A percentile compares a stretch with the other conserved stretches of the same genome.
These are phyloP conservation scores for Heliamphora exappendiculata DNA, from an alignment of 148 eudicot species.

Conservation along the genomic window DNA sequence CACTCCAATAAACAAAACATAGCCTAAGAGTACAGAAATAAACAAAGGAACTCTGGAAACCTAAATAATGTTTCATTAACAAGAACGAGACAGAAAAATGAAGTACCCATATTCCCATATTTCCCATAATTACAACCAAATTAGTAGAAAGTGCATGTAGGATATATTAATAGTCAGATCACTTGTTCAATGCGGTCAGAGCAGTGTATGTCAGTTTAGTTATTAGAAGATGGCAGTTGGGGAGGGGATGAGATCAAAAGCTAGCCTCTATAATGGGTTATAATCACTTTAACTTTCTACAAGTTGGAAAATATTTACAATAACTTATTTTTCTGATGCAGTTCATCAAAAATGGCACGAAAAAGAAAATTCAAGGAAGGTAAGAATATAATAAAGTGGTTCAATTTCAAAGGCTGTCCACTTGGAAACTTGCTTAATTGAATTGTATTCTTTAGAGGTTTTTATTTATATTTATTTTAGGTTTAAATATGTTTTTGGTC, in stretches of 20 bases:
- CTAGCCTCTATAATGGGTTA: not conserved
- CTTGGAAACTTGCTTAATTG: not conserved
- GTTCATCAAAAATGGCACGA: not conserved
- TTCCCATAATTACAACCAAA: not conserved
- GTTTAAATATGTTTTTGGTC: too few relatives aligned
- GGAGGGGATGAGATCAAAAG: not conserved
- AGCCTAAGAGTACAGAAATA: too few relatives aligned
- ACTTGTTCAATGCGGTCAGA: not conserved
- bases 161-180: not conserved
- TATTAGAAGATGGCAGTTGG: not conserved
- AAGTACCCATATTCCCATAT: not conserved
- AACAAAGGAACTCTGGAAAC: not conserved
- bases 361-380: not conserved
- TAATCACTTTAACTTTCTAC: not conserved
- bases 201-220: too few relatives aligned
- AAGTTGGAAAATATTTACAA: not conserved
- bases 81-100: not conserved
- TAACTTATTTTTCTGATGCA: not conserved
- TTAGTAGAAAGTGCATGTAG: not conserved
- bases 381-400: not conserved
- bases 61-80: not conserved
- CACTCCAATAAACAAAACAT: too few relatives aligned
- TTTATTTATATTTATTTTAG: too few relatives aligned
- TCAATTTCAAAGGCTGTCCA: not conserved
- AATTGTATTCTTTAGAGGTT: not conserved